Evolutionary conservation across 2,329 filamentous ascomycete genomes (phyloP), one percentile per base, ranked within the genome.

Genomic region (Zymoseptoria crescenta): DNA sequence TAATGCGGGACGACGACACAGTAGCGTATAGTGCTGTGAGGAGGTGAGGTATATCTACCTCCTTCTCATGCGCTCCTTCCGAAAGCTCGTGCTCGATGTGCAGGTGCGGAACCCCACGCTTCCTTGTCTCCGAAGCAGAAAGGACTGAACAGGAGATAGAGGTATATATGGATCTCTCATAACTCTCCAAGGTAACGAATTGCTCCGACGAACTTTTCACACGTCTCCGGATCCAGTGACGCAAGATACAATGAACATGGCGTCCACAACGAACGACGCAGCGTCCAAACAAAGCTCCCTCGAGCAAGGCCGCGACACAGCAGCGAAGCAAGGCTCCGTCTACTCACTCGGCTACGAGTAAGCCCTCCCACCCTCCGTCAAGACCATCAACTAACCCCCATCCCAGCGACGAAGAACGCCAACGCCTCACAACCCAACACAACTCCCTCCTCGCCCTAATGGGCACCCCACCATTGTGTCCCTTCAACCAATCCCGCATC

Each of bases 361-460:
- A 24, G 50, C 13, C 50, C 28, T 16, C 21, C 24, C n/a, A 6
- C 21, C 50, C 2, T 8, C 21, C n/a, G n/a, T n/a, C 13, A 19
- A 52, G 1, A 52, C 2, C 24, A 13, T 13, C 10, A 8, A 30
- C 10, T 16, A 52, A 13, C 24, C 10, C 19, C n/a, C n/a, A 3
- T n/a, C 20, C 50, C 54, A 62, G 60, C 21, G 55, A 56, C 10
- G 16, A 16, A 16, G 60, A 62, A 52, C 41, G 49, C 16, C 20
- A 48, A 9, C 57, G 60, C 16, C 60, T 62, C 10, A 51, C 49
- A 19, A n/a, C 9, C 9, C 60, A 62, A 45, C 60, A 62, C 51
- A 52, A 59, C 41, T 57, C 51, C 19, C n/a, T 59, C 20, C 19
- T 62, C 29, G 54, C 52, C 8, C n/a, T 62, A 4, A 59, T 62